phyloP scores from a whole-genome alignment of 1,139 yeast species.

The Yamadazyma pseudoaaseri region DNA sequence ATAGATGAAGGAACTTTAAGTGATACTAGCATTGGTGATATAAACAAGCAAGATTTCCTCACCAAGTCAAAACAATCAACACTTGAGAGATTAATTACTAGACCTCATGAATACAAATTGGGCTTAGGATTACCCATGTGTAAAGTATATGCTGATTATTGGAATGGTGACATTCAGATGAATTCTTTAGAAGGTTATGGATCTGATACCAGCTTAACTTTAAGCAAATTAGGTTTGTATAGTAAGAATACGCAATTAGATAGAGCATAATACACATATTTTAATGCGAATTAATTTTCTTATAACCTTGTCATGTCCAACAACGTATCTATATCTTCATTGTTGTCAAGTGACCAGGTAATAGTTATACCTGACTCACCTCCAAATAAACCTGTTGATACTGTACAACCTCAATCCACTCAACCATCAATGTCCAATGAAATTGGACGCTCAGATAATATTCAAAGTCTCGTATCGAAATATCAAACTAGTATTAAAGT shows the following conservation, averaged over 20 bases:
- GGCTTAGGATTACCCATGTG: constrained; percentile 93
- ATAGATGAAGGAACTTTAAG: constrained; percentile 24
- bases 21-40: constrained; percentile 40
- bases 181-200: constrained; percentile 89
- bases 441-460: constrained; percentile 1
- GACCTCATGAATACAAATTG: constrained; percentile 71
- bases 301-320: constrained; percentile 9
- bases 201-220: constrained; percentile 76
- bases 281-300: neutral
- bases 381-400: neutral
- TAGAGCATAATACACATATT: constrained; percentile 49
- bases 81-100: constrained; percentile 50
- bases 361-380: constrained; percentile 1
- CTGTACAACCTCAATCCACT: constrained; percentile 3
- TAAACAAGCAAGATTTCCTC: constrained; percentile 24
- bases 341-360: constrained; percentile 14
- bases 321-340: constrained; percentile 26
- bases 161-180: constrained; percentile 88
- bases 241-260: constrained; percentile 68
- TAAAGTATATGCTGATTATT: constrained; percentile 87
- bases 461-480: constrained; percentile 19
- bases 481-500: constrained; percentile 24
- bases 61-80: constrained; percentile 36
- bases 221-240: constrained; percentile 74
- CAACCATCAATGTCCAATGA: neutral